Conservation (phyloP, 169 alveolate genomes). For the Cryptosporidium sp. region DNA sequence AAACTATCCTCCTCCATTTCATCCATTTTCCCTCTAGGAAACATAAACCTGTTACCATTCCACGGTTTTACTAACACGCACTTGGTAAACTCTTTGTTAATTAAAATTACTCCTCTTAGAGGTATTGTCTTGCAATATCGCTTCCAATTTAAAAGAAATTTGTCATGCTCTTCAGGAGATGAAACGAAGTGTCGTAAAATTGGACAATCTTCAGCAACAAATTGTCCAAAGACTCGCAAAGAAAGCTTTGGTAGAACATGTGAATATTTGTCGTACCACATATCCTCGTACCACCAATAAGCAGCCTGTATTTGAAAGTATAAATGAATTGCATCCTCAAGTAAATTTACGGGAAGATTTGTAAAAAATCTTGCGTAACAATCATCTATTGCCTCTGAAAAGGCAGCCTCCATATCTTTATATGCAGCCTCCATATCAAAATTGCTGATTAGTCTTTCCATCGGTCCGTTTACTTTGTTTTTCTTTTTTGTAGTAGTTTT, state of each 20-base stretch:
- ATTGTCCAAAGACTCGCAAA: conserved; percentile 84
- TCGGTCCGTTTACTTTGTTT: neutral
- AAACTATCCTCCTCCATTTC: conserved; percentile 91
- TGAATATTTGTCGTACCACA: conserved; percentile 88
- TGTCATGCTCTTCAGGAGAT: conserved; percentile 83
- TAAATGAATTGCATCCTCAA: conserved; percentile 88
- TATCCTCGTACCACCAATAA: conserved; percentile 92
- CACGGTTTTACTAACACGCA: conserved; percentile 88
- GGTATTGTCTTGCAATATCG: conserved; percentile 87
- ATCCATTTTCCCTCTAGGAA: conserved; percentile 95
- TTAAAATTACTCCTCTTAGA: conserved; percentile 89
- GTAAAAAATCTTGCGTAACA: conserved; percentile 91
- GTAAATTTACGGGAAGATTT: conserved; percentile 88
- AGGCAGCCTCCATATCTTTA: conserved; percentile 64
- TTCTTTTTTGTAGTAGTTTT: neutral
- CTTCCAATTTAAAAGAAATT: conserved; percentile 83
- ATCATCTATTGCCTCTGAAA: conserved; percentile 79
- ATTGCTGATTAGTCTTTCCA: conserved; percentile 4
- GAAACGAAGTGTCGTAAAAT: conserved; percentile 77
- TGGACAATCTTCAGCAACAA: conserved; percentile 89
- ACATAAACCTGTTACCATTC: conserved; percentile 89
- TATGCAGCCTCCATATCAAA: conserved; percentile 52
- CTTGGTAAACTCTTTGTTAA: conserved; percentile 85
- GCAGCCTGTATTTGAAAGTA: conserved; percentile 92
- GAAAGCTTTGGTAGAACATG: conserved; percentile 82